phyloP scores from a whole-genome alignment of 2,329 filamentous ascomycete genomes.

The Penicillium sp. region DNA sequence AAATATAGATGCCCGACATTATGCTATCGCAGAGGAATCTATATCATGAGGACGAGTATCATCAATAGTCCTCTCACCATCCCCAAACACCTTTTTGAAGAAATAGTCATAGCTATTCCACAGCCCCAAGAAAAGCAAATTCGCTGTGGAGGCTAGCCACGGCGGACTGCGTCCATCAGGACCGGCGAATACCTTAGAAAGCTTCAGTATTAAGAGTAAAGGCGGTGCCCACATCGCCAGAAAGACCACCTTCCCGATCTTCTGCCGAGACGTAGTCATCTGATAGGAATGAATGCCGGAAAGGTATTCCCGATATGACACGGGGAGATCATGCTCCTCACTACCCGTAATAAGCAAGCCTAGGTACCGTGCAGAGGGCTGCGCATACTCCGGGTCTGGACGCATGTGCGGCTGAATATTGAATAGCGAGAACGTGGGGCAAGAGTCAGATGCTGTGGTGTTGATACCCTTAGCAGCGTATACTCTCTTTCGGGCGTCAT shows the following conservation, averaged over 20 bases:
- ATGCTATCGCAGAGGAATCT: neutral
- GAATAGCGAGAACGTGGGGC: conserved; percentile 1
- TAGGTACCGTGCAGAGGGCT: conserved; percentile 81
- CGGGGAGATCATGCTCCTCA: conserved; percentile 74
- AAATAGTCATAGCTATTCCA: conserved; percentile 67
- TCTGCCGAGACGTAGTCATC: conserved; percentile 66
- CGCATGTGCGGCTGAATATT: conserved; percentile 51
- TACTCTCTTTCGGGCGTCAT: conserved; percentile 23
- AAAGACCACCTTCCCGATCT: conserved; percentile 64
- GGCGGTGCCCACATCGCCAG: conserved; percentile 59
- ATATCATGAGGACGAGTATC: conserved; percentile 13
- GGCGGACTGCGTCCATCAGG: conserved; percentile 66
- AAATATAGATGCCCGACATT: neutral
- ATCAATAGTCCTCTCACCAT: conserved; percentile 70
- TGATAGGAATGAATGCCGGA: conserved; percentile 68
- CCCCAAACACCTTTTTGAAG: conserved; percentile 72
- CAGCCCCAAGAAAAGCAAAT: conserved; percentile 55
- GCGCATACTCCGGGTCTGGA: conserved; percentile 70
- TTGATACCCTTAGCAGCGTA: conserved; percentile 1
- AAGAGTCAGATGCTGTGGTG: neutral
- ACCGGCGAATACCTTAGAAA: conserved; percentile 54
- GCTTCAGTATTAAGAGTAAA: conserved; percentile 55
- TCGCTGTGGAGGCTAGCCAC: conserved; percentile 62
- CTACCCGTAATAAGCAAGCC: conserved; percentile 78
- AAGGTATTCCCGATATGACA: conserved; percentile 75